Percentiles rank a stretch among this genome's conserved stretches.
These are phyloP conservation scores for Telfairia occidentalis DNA, from an alignment of 331 rosid genomes.

Conservation along the genomic window DNA sequence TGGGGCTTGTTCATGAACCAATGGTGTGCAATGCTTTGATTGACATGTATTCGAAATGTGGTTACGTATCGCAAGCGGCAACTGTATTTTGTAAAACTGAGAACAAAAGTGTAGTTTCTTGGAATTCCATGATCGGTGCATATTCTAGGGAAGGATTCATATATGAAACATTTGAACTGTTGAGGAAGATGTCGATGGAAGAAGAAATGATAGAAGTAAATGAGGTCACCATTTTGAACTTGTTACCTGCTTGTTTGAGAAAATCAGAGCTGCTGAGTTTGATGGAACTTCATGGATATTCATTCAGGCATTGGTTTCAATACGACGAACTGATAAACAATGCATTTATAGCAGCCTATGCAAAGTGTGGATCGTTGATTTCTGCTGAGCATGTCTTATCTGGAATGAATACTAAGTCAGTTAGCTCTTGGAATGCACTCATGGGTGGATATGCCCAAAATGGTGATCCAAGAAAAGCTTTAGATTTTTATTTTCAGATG, in stretches of 20 bases:
- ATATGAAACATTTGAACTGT: conserved; percentile 33
- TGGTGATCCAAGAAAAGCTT: conserved; percentile 57
- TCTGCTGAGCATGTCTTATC: conserved; percentile 51
- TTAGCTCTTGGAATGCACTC: conserved; percentile 78
- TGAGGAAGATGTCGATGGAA: conserved; percentile 48
- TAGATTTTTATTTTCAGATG: conserved; percentile 56
- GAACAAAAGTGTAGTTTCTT: conserved; percentile 55
- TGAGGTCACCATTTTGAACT: conserved; percentile 59
- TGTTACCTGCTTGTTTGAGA: conserved; percentile 51
- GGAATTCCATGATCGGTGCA: conserved; percentile 79
- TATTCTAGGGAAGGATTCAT: conserved; percentile 52
- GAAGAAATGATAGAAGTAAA: conserved; percentile 30
- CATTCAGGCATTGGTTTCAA: conserved; percentile 41
- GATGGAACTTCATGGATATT: conserved; percentile 67
- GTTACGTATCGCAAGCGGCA: conserved; percentile 34
- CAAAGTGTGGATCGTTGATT: conserved; percentile 44
- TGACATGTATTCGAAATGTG: conserved; percentile 77
- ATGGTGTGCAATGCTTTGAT: conserved; percentile 56
- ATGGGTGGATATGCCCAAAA: conserved; percentile 63
- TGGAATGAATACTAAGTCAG: conserved; percentile 40
- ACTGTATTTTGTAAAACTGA: conserved; percentile 35
- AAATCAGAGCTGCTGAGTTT: conserved; percentile 33
- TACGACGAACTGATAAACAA: conserved; percentile 53
- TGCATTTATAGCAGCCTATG: conserved; percentile 62
- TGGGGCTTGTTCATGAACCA: conserved; percentile 37